Conservation (phyloP, 73 alveolate genomes). For the Stentor coeruleus region DNA sequence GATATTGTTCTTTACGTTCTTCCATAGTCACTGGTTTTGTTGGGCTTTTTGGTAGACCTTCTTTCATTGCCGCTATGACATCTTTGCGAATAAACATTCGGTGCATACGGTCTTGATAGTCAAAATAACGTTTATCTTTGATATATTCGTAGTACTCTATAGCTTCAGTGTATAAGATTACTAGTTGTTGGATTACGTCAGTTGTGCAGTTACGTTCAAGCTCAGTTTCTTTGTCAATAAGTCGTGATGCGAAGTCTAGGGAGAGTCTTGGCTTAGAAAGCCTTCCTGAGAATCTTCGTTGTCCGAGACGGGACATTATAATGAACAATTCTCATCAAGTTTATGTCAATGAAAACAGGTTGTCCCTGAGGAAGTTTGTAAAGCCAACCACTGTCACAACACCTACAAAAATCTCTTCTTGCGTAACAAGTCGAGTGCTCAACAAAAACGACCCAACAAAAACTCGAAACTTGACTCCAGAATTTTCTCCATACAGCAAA, state of each 20-base stretch:
- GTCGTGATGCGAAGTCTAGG: background rate
- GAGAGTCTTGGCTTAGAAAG: background rate
- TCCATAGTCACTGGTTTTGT: background rate
- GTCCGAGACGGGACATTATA: no score
- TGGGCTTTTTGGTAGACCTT: background rate
- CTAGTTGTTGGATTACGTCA: conserved; percentile 6
- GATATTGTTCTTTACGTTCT: background rate
- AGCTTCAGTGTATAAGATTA: conserved; percentile 6
- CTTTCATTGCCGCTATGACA: background rate
- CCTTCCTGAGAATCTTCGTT: background rate
- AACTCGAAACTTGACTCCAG: no score
- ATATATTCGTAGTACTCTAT: conserved; percentile 18
- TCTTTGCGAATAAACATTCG: conserved; percentile 1
- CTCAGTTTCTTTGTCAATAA: conserved; percentile 15
- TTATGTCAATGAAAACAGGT: no score
- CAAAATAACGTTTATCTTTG: background rate
- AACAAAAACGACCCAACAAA: no score
- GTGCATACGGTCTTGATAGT: conserved; percentile 25
- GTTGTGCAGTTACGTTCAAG: conserved; percentile 12
- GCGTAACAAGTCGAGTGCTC: no score
- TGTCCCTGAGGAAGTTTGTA: no score
- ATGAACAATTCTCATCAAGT: no score
- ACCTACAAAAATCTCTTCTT: no score
- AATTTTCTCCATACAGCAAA: no score
- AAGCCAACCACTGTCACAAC: no score